A percentile compares a stretch with the other conserved stretches of the same genome.
Conservation (phyloP, 2,329 filamentous ascomycete genomes). For the Aspergillus sp. region DNA sequence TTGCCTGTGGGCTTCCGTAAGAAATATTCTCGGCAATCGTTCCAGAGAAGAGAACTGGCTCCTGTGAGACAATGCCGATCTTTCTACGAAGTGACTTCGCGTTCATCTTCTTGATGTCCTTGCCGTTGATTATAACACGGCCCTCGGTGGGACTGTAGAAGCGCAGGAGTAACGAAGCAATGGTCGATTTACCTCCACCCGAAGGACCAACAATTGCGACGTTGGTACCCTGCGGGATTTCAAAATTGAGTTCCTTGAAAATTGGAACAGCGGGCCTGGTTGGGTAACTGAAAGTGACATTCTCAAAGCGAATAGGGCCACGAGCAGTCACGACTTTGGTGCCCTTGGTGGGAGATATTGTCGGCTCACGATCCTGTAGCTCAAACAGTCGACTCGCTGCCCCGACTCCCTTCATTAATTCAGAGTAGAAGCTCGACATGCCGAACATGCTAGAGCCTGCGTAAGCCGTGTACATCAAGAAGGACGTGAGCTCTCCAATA, state of each 20-base stretch:
- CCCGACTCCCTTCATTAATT: conserved; percentile 98
- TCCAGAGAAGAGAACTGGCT: conserved; percentile 86
- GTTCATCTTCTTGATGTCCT: conserved; percentile 83
- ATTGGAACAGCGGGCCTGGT: conserved; percentile 89
- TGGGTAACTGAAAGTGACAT: conserved; percentile 88
- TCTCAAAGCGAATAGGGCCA: conserved; percentile 82
- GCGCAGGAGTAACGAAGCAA: conserved; percentile 83
- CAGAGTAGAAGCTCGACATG: conserved; percentile 92
- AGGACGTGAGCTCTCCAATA: conserved; percentile 89
- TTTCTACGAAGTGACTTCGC: conserved; percentile 87
- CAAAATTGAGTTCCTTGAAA: conserved; percentile 85
- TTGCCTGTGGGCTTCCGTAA: conserved; percentile 80
- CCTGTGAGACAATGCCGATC: conserved; percentile 93
- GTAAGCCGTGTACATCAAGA: conserved; percentile 97
- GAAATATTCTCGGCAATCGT: conserved; percentile 81
- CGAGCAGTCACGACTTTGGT: conserved; percentile 76
- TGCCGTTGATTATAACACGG: conserved; percentile 76
- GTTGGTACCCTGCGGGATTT: conserved; percentile 88
- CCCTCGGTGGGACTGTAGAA: conserved; percentile 86
- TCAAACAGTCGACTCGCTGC: conserved; percentile 96
- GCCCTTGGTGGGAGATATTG: conserved; percentile 84
- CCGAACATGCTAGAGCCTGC: conserved; percentile 86
- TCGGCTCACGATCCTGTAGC: conserved; percentile 83
- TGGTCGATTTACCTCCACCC: conserved; percentile 93
- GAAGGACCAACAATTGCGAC: conserved; percentile 96